A percentile compares a stretch with the other conserved stretches of the same genome.
Evolutionary conservation across 352 stramenopile species (phyloP).

Genomic region (Thalassiosira livingstoniorum): DNA sequence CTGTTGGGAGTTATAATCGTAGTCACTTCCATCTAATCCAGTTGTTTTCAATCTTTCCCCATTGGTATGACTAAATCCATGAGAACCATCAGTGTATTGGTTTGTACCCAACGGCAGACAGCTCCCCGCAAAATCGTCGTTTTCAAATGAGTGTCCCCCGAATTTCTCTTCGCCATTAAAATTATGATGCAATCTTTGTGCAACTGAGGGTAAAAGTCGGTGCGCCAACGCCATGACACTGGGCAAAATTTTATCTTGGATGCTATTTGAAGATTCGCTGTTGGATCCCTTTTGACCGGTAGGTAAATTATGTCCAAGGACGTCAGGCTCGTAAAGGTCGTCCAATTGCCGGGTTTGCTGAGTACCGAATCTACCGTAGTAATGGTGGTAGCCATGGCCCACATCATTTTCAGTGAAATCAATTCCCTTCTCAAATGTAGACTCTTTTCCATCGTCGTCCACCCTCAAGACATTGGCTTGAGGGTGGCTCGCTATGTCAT

Average conservation of each 20-base stretch:
- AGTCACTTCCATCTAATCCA: neutral
- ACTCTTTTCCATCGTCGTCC: too few species aligned
- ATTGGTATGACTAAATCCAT: neutral
- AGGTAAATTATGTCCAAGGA: too few species aligned
- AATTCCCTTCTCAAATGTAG: too few species aligned
- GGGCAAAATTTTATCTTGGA: neutral
- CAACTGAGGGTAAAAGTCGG: slow-evolving; percentile 10
- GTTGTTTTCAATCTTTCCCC: slow-evolving; percentile 13
- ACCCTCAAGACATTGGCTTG: too few species aligned
- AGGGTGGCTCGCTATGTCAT: too few species aligned
- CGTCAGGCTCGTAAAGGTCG: too few species aligned
- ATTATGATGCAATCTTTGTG: slow-evolving; percentile 11
- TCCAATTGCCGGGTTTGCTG: too few species aligned
- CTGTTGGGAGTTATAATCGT: neutral
- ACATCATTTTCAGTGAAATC: too few species aligned
- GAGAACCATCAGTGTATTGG: neutral
- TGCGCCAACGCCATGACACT: slow-evolving; percentile 3
- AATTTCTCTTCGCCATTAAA: slow-evolving; percentile 10
- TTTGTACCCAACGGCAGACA: slow-evolving; percentile 1
- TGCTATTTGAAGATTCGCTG: too few species aligned
- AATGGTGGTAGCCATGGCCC: too few species aligned
- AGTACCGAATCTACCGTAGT: too few species aligned
- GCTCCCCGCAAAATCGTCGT: slow-evolving; percentile 4
- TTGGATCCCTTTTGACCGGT: too few species aligned
- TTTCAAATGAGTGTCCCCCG: neutral